These are phyloP conservation scores for Waitea zeae DNA, from an alignment of 1,284 basidiomycete genomes.

Conservation along the genomic window DNA sequence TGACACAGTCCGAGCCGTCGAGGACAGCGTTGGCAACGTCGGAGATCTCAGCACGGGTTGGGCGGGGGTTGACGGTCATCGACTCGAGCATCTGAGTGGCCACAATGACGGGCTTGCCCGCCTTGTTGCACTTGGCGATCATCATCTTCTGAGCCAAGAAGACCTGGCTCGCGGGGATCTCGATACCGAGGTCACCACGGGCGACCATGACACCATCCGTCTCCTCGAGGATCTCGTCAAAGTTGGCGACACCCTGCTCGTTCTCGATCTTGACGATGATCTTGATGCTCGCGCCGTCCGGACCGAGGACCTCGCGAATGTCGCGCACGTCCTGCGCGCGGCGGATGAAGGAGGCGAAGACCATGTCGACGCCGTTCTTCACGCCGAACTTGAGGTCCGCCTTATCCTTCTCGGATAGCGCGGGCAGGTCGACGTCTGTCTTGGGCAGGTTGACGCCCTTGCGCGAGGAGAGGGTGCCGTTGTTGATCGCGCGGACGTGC, in stretches of 20 bases:
- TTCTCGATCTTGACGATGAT: slow-evolving; percentile 99
- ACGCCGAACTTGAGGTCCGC: slow-evolving; percentile 90
- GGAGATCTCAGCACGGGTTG: slow-evolving; percentile 92
- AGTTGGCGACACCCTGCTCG: slow-evolving; percentile 93
- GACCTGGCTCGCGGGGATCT: slow-evolving; percentile 94
- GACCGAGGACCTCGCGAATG: slow-evolving; percentile 81
- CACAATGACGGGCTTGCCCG: slow-evolving; percentile 95
- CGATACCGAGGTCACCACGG: slow-evolving; percentile 94
- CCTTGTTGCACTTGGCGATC: slow-evolving; percentile 96
- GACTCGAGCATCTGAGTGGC: slow-evolving; percentile 99
- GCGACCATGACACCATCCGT: slow-evolving; percentile 98
- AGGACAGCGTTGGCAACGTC: slow-evolving; percentile 97
- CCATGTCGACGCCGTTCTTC: slow-evolving; percentile 96
- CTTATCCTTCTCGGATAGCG: slow-evolving; percentile 97
- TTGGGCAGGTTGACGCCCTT: slow-evolving; percentile 99
- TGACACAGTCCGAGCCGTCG: slow-evolving; percentile 95
- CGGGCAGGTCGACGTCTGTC: slow-evolving; percentile 94
- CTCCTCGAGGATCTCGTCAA: slow-evolving; percentile 90
- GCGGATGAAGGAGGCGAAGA: slow-evolving; percentile 96
- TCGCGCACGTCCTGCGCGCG: slow-evolving; percentile 83
- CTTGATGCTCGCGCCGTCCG: slow-evolving; percentile 87
- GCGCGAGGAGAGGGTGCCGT: slow-evolving; percentile 84
- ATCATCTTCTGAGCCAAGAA: slow-evolving; percentile 99
- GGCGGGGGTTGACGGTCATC: slow-evolving; percentile 94
- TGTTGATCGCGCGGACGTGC: slow-evolving; percentile 84